Conservation (phyloP, 2,329 filamentous ascomycete genomes). For the Phaeosphaeriaceae sp. region DNA sequence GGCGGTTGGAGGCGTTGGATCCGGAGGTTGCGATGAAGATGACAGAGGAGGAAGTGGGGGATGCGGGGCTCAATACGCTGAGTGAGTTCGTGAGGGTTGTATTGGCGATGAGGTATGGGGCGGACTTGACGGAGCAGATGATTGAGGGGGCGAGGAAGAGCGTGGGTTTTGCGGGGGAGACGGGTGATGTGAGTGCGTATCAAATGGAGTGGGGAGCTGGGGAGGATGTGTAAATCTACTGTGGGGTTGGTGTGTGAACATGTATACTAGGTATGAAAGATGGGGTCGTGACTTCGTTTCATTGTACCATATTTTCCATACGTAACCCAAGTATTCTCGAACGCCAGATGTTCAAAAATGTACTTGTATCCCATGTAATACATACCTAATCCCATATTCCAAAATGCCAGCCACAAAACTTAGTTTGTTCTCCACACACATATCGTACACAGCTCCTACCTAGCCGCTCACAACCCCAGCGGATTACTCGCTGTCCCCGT, state of each 20-base stretch:
- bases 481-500: slow-evolving; percentile 51
- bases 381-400: too few relatives aligned
- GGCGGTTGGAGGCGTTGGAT: slow-evolving; percentile 25
- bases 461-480: slow-evolving; percentile 44
- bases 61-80: slow-evolving; percentile 35
- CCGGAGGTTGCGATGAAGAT: slow-evolving; percentile 16
- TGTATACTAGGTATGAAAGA: too few relatives aligned
- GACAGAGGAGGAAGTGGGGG: slow-evolving; percentile 27
- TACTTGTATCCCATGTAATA: background rate
- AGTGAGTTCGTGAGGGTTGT: slow-evolving; percentile 42
- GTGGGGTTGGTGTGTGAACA: too few relatives aligned
- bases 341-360: too few relatives aligned
- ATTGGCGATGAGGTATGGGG: slow-evolving; percentile 28
- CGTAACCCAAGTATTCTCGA: too few relatives aligned
- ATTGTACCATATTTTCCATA: background rate
- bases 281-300: background rate
- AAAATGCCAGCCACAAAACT: too few relatives aligned
- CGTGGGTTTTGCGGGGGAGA: slow-evolving; percentile 32
- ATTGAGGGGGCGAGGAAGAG: slow-evolving; percentile 35
- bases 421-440: too few relatives aligned
- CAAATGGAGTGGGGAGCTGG: slow-evolving; percentile 15
- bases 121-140: slow-evolving; percentile 36
- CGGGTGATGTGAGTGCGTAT: slow-evolving; percentile 42
- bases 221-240: too few relatives aligned
- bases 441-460: background rate